Conservation (phyloP, 306 rosid species). For the Pueraria montana region DNA sequence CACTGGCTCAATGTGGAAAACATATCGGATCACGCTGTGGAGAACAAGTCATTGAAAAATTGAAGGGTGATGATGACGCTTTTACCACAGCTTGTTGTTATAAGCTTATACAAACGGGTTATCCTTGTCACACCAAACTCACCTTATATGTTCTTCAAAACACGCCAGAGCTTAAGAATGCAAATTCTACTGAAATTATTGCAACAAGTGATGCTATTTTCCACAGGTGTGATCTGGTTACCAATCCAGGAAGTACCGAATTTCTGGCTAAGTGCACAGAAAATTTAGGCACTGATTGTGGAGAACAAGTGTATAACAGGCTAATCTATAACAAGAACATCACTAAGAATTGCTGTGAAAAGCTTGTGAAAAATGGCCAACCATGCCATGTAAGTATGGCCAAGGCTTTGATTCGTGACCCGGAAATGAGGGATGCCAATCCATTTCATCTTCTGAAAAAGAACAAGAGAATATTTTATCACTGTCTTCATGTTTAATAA, state of each 20-base stretch:
- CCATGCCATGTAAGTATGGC: constrained; percentile 14
- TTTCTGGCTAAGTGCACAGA: not conserved
- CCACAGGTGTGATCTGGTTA: constrained; percentile 7
- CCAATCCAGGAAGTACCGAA: not conserved
- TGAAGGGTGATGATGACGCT: not conserved
- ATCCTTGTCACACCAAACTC: not conserved
- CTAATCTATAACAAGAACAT: not conserved
- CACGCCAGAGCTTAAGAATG: not conserved
- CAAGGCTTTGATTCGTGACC: constrained; percentile 33
- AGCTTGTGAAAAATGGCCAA: constrained; percentile 31
- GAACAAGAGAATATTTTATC: not conserved
- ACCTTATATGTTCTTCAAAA: not conserved
- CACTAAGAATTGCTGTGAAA: constrained; percentile 15
- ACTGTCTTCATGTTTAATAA: not conserved
- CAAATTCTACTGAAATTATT: not conserved
- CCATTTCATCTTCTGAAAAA: not conserved
- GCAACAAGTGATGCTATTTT: not conserved
- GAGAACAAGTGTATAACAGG: not conserved
- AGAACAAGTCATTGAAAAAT: not conserved
- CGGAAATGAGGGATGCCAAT: constrained; percentile 15
- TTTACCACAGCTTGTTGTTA: not conserved
- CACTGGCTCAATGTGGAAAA: not conserved
- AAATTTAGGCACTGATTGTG: not conserved
- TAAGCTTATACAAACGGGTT: not conserved
- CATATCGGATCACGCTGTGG: not conserved